Conservation (phyloP, 331 rosid species). For the Dryas integrifolia region DNA sequence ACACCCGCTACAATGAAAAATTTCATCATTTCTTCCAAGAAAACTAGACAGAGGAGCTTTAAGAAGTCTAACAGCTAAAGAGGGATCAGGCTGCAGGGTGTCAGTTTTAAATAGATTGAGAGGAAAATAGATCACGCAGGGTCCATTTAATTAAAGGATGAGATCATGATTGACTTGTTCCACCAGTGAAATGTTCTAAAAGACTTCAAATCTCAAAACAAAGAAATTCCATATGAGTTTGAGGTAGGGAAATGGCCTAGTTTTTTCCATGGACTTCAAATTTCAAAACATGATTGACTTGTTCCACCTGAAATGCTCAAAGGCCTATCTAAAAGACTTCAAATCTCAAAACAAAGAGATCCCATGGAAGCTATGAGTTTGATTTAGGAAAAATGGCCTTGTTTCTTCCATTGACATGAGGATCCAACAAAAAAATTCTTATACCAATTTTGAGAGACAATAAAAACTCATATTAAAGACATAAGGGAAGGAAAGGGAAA, state of each 20-base stretch:
- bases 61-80: not conserved
- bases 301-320: not conserved
- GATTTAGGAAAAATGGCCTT: constrained; percentile 20
- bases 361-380: constrained; percentile 20
- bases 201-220: not conserved
- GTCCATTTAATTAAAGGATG: constrained; percentile 1
- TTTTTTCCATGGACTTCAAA: no score
- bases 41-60: constrained; percentile 1
- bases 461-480: constrained; percentile 40
- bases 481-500: constrained; percentile 42
- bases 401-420: constrained; percentile 29
- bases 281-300: not conserved
- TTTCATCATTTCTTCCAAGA: constrained; percentile 18
- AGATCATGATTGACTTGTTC: constrained; percentile 5
- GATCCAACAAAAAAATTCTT: constrained; percentile 33
- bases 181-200: not conserved
- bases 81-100: constrained; percentile 10
- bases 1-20: no score
- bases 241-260: not conserved
- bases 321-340: constrained; percentile 4
- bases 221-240: not conserved
- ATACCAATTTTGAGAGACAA: constrained; percentile 25
- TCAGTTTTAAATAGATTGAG: not conserved
- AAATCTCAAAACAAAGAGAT: not conserved
- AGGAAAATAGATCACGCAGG: constrained; percentile 1